Conservation (phyloP, 345 rosid species). For the Eucalyptus rudis region DNA sequence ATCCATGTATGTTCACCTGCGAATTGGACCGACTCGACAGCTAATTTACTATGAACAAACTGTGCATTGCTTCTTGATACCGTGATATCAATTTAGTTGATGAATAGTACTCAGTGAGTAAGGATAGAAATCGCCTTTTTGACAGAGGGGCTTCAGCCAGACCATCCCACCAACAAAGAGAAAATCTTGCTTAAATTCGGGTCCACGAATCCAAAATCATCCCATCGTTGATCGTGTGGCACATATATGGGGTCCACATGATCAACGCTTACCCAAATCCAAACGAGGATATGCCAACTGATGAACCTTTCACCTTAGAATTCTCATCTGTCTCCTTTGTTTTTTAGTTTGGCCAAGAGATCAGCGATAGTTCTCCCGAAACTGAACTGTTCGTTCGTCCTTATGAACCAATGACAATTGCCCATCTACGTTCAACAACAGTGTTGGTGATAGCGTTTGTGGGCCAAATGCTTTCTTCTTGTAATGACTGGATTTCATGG, state of each 20-base stretch:
- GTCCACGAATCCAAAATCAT: neutral
- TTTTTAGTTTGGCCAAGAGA: neutral
- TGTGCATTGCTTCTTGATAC: neutral
- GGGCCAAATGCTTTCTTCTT: neutral
- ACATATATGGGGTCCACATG: neutral
- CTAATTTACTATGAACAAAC: neutral
- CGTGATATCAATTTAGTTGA: neutral
- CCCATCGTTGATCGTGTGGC: neutral
- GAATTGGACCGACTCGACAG: neutral
- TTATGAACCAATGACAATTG: neutral
- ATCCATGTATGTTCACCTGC: rapidly evolving
- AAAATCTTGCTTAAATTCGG: neutral
- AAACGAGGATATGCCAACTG: neutral
- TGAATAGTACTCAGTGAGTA: neutral
- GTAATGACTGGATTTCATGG: neutral
- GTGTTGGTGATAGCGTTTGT: neutral
- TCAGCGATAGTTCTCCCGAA: no score
- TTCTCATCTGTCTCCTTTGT: neutral
- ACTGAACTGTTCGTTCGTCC: no score
- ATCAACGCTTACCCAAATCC: neutral
- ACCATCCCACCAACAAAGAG: neutral
- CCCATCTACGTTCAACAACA: neutral
- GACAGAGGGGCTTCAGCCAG: neutral
- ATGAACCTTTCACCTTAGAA: neutral
- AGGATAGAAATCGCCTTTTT: neutral